Base-by-base conservation (phyloP, 2,329 filamentous ascomycete species). In the Ceratocystis harringtonii region DNA sequence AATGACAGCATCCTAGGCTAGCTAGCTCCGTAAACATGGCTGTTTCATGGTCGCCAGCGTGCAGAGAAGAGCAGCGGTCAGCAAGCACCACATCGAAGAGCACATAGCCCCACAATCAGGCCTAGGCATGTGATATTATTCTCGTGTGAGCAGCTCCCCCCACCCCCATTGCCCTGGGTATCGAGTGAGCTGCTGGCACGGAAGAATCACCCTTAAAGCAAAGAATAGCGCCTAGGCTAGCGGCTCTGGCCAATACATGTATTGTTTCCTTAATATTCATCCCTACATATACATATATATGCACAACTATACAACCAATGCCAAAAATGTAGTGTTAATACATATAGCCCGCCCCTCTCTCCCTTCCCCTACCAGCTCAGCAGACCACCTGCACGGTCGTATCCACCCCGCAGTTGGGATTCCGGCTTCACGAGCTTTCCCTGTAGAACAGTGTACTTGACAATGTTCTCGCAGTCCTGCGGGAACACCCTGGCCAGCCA, bases 371-470 rank as follows among this genome's bases (percentile, higher is more conserved):
- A 97, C 94, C 94, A 99, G 77, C 92, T 97, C 73, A 90, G 83
- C 70, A 96, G 65, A 7, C 90, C 89, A 73, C 80, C 90, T 65
- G 79, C 80, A 58, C 94, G 80, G 78, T 99, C 91, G 76, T 97
- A 99, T 0, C 94, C 94, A 30, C 89, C 94, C 68, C 94, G 78
- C 69, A 99, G 75, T 79, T 97, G 92, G 65, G 81, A 81, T 72
- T 87, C 87, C 0, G 92, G 90, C 79, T 96, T 96, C 63, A 97
- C 85, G 30, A 97, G 84, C 78, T 96, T 97, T 28, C 94, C 94
- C 77, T 96, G 88, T 71, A 97, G 74, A 2, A 99, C 82, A 0
- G 94, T 97, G 73, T 88, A 96, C 72, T 84, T 82, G 55, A 99
- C 84, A 68, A 99, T 84, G 69, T 94, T 95, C 79, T 96, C 92